Base-by-base conservation (phyloP, 2,329 filamentous ascomycete genomes). In the Cryphonectria carpinicola region DNA sequence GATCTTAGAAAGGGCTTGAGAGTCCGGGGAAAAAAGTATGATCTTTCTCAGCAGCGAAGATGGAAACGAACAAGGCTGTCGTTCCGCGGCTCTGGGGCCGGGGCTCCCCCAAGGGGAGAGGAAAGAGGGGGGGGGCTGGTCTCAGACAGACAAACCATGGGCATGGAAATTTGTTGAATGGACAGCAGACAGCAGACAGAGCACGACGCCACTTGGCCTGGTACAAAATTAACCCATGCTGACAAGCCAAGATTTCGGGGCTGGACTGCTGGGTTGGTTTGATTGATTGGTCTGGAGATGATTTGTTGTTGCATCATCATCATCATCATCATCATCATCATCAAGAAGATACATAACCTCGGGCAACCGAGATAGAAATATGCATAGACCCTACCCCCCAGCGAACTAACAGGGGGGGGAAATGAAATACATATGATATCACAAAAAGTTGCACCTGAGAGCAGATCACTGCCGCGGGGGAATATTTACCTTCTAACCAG, bases 41-140 rank as follows among this genome's bases (percentile, higher is more conserved):
- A 66, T 72, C 69, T 66, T 68, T 72, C 71, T 72, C 71, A 72
- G 71, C 69, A 65, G 65, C 66, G 62, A 67, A 52, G 19, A 39
- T 66, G 66, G 69, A 46, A 69, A 66, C 66, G 71, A 64, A 64
- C 67, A 65, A 66, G 69, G 66, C 66, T 67, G 62, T 63, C 63
- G 66, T 39, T 32, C 65, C 66, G 71, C 56, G 69, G 69, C 63
- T 71, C 69, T 69, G 43, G 41, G 49, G 62, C 43, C 62, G 46
- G 49, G 56, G 63, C 22, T 19, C 66, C 39, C 37, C 32, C 52
- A 35, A 7, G 37, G 58, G 22, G 4, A 13, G n/a, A n/a, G 58
- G 32, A 19, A 8, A 39, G n/a, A 35, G 6, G 22, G n/a, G 13
- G 56, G 60, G 66, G 66, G 25, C 60, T 68, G 46, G 58, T 52